Base-by-base conservation (phyloP, 331 rosid species). In the Pyrus hybrid region DNA sequence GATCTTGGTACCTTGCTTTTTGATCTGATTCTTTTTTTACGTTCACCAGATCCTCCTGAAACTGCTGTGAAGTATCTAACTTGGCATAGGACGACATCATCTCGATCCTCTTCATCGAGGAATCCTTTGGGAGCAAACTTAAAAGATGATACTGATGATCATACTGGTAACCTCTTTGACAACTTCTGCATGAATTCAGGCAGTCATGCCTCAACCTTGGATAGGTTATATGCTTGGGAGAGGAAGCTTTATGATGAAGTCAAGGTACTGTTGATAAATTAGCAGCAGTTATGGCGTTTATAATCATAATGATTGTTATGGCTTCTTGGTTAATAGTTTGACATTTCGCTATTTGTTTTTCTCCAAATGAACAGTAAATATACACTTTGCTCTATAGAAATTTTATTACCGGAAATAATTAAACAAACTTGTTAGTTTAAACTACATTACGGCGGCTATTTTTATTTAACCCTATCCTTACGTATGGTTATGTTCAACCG, bases 181-280 rank as follows among this genome's bases (percentile, higher is more conserved):
- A 85, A 78, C 75, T 83, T 82, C 73, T 90, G 90, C 86, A 95
- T 95, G 99, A 86, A 74, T 78, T 89, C 97, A 5, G 96, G 97
- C 67, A 92, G 99, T 63, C 99, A 95, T 82, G 97, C 92, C 13
- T 95, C 99, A 76, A 95, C 99, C 76, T 87, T 95, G 88, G 99
- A 95, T 80, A 90, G 99, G 80, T 85, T 95, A 71, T 88, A 90
- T 79, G 97, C 97, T 1, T 95, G 99, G 99, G 99, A 95, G 87
- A 92, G 87, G 83, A 95, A 95, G 82, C 97, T 95, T 63, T 88
- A 89, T 64, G 99, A 95, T 85, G 99, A 95, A 84, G 97, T 95
- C 70, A 95, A 95, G 99, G 99, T 95, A 90, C 77, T 43, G 4
- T 67, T 22, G 64, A 51, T 78, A 64, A 37, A 83, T 74, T 76